These are phyloP conservation scores for Aspergillus nomiae DNA, from an alignment of 2,329 filamentous ascomycete genomes.

Conservation along the genomic window DNA sequence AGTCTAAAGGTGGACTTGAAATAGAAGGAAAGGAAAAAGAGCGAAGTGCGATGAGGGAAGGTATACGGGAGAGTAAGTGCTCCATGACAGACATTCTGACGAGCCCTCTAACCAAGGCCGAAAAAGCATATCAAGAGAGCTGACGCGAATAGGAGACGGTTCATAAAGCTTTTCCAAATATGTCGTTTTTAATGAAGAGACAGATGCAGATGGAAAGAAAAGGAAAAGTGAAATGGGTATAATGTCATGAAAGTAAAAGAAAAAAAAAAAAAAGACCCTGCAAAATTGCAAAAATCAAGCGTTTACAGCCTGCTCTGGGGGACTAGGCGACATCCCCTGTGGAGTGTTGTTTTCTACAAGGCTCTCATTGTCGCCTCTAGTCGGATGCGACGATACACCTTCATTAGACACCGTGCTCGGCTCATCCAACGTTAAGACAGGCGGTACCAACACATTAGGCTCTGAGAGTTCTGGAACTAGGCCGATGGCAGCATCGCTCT, in stretches of 20 bases:
- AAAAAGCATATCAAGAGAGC: neutral
- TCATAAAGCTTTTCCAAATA: conserved; percentile 3
- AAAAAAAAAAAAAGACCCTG: conserved; percentile 1
- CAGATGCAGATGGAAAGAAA: conserved; percentile 3
- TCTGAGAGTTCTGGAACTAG: conserved; percentile 7
- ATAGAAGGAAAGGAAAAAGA: conserved; percentile 10
- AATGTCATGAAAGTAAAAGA: conserved; percentile 13
- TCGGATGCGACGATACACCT: conserved; percentile 6
- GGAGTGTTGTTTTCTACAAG: conserved; percentile 19
- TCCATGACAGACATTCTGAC: neutral
- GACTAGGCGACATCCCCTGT: conserved; percentile 22
- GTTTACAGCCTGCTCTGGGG: conserved; percentile 30
- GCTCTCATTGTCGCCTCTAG: conserved; percentile 4
- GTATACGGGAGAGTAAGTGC: neutral
- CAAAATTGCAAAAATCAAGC: conserved; percentile 22
- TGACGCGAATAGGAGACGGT: neutral
- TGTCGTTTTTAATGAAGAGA: conserved; percentile 7
- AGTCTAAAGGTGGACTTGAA: neutral
- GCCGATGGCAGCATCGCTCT: conserved; percentile 12
- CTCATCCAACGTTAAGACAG: conserved; percentile 5
- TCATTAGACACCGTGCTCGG: conserved; percentile 8
- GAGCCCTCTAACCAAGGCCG: neutral
- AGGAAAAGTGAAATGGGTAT: conserved; percentile 13
- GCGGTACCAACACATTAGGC: neutral
- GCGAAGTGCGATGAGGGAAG: neutral